A percentile compares a stretch with the other conserved stretches of the same genome.
Conservation (phyloP, 2,329 filamentous ascomycete species). For the Cladophialophora exuberans region DNA sequence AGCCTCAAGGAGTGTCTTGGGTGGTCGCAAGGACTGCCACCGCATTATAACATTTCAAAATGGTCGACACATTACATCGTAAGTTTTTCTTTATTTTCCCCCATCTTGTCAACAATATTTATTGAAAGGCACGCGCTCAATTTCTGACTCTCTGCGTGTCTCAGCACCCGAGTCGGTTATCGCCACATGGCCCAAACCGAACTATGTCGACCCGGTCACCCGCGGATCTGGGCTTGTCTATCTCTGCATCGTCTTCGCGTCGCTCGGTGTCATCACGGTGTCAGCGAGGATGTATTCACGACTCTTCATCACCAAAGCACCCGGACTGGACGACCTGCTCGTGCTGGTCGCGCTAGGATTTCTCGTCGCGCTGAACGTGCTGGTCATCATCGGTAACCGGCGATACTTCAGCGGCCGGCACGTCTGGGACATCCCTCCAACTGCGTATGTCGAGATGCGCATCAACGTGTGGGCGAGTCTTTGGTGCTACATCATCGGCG, state of each 20-base stretch:
- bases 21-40: too few species aligned
- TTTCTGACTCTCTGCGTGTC: background rate
- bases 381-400: conserved; percentile 32
- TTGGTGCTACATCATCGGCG: conserved; percentile 24
- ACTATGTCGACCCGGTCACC: conserved; percentile 37
- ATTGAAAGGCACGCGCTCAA: too few species aligned
- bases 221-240: conserved; percentile 35
- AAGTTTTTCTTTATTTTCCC: conserved; percentile 1
- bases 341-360: conserved; percentile 24
- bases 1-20: too few species aligned
- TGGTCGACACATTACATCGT: conserved; percentile 31
- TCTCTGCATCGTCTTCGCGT: conserved; percentile 34
- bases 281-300: conserved; percentile 36
- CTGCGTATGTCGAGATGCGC: conserved; percentile 20
- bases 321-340: conserved; percentile 30
- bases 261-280: conserved; percentile 32
- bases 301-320: conserved; percentile 34
- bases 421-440: conserved; percentile 32
- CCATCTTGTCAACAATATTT: background rate
- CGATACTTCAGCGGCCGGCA: conserved; percentile 29
- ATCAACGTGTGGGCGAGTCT: conserved; percentile 30
- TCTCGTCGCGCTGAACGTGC: conserved; percentile 20
- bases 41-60: conserved; percentile 7
- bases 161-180: conserved; percentile 24
- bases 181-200: conserved; percentile 38